phyloP scores from a whole-genome alignment of 768 basidiomycete species.

The Hericium erinaceus region DNA sequence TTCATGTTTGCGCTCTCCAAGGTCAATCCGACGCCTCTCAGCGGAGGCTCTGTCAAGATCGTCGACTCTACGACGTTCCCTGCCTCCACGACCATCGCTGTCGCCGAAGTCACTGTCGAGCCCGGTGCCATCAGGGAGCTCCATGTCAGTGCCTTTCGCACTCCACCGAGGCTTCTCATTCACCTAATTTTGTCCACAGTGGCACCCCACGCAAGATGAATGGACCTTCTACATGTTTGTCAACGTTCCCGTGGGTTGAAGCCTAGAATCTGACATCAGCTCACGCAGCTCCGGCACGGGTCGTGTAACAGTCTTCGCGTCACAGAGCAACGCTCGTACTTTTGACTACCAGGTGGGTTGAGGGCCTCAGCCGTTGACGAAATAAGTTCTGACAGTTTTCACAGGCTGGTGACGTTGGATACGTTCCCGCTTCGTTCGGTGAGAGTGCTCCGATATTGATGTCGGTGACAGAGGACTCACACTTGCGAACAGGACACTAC shows the following conservation, averaged over 20 bases:
- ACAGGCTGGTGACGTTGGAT: slow-evolving; percentile 49
- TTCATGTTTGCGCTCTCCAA: slow-evolving; percentile 41
- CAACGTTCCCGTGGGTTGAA: not conserved
- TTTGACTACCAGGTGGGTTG: slow-evolving; percentile 38
- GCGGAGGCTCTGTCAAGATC: slow-evolving; percentile 32
- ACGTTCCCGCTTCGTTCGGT: slow-evolving; percentile 52
- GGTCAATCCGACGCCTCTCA: slow-evolving; percentile 31
- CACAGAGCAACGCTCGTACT: slow-evolving; percentile 42
- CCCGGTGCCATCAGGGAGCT: slow-evolving; percentile 53
- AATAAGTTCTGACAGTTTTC: not conserved
- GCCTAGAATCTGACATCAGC: not conserved
- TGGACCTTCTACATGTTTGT: slow-evolving; percentile 50
- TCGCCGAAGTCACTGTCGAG: slow-evolving; percentile 48
- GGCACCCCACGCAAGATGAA: slow-evolving; percentile 64
- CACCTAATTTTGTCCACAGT: slow-evolving; percentile 26
- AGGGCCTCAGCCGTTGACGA: not conserved
- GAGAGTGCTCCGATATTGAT: not conserved
- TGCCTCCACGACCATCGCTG: slow-evolving; percentile 42
- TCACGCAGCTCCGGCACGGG: slow-evolving; percentile 37
- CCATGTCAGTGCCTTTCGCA: slow-evolving; percentile 30
- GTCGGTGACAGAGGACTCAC: no score
- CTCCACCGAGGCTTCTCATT: not conserved
- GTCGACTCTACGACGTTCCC: slow-evolving; percentile 44
- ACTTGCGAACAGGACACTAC: slow-evolving; percentile 25
- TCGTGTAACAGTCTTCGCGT: slow-evolving; percentile 50